Base-by-base conservation (phyloP, 1,139 yeast species). In the Arxiozyma slooffiae region DNA sequence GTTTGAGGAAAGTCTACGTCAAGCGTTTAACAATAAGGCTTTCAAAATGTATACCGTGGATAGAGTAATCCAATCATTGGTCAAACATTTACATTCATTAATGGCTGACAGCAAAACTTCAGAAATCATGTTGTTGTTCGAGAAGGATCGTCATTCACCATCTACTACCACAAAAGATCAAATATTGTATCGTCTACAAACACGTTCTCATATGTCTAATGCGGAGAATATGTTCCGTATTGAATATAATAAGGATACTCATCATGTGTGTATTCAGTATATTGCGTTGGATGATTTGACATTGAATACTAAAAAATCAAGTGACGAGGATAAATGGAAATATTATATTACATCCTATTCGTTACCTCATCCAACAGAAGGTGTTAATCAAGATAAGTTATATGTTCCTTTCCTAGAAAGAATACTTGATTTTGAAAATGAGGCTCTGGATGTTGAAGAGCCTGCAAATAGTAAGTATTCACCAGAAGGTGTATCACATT, bases 321-420 rank as follows among this genome's bases (percentile, higher is more conserved):
- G 80, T 36, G 79, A 81, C 3, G 92, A 86, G 60, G 95, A 87
- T 55, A 79, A 78, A 60, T 94, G 96, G 84, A 90, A 88, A 66
- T 90, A 92, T 68, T 92, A 94, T 64, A 78, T 92, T 50, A 92
- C 97, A 0, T 85, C 95, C 47, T 92, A 85, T 67, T 79, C 92
- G 47, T 85, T 92, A 87, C 85, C 96, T 7, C 95, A 88, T 60
- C 97, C 98, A 41, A 92, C 99, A 2, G 98, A 92, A 68, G 97
- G 97, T 36, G 85, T 94, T 22, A 82, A 90, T n/a, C 81, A 87
- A n/a, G 81, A 85, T 37, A 80, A 79, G 55, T 75, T 88, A 50
- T 76, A 75, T 53, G 73, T 85, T 71, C 95, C 96, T 46, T 86
- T 87, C 66, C 71, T 84, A 51, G 83, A 80, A 57, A 72, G 82